phyloP scores from a whole-genome alignment of 2,329 filamentous ascomycete genomes.

The Hypocreales sp. region DNA sequence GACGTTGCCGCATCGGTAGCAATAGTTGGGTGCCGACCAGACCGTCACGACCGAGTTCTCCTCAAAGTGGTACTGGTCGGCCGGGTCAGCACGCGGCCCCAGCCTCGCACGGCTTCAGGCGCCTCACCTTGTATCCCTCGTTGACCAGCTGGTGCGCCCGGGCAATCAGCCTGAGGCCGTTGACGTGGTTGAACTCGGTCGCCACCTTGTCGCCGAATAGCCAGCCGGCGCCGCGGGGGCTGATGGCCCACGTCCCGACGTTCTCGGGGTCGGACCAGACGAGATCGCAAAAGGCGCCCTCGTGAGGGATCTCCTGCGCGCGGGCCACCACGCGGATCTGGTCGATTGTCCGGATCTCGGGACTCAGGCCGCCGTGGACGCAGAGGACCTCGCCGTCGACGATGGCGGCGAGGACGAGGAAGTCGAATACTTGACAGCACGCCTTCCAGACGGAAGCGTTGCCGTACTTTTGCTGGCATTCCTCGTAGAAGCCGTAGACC shows the following conservation, averaged over 20 bases:
- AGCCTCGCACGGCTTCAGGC: too few species aligned
- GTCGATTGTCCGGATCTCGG: conserved; percentile 91
- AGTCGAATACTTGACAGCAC: conserved; percentile 98
- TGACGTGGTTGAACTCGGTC: conserved; percentile 93
- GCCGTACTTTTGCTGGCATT: conserved; percentile 95
- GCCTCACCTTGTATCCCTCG: conserved; percentile 87
- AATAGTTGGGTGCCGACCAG: conserved; percentile 95
- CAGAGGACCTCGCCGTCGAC: conserved; percentile 98
- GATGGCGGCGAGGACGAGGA: conserved; percentile 87
- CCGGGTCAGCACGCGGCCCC: too few species aligned
- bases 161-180: conserved; percentile 87
- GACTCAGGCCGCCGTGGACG: conserved; percentile 82
- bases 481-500: conserved; percentile 97
- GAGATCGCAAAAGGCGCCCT: conserved; percentile 94
- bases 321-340: conserved; percentile 98
- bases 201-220: conserved; percentile 96
- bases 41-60: conserved; percentile 95
- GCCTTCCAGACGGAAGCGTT: conserved; percentile 99
- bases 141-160: conserved; percentile 97
- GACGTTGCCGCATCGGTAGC: conserved; percentile 89
- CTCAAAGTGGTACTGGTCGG: conserved; percentile 81
- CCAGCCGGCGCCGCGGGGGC: conserved; percentile 90
- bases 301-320: conserved; percentile 94
- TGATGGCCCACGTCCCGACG: conserved; percentile 89
- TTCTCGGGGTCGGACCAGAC: conserved; percentile 99